Evolutionary conservation across 2,329 filamentous ascomycete genomes (phyloP), one percentile per base, ranked within the genome.

Genomic region (Xylaria sp.): DNA sequence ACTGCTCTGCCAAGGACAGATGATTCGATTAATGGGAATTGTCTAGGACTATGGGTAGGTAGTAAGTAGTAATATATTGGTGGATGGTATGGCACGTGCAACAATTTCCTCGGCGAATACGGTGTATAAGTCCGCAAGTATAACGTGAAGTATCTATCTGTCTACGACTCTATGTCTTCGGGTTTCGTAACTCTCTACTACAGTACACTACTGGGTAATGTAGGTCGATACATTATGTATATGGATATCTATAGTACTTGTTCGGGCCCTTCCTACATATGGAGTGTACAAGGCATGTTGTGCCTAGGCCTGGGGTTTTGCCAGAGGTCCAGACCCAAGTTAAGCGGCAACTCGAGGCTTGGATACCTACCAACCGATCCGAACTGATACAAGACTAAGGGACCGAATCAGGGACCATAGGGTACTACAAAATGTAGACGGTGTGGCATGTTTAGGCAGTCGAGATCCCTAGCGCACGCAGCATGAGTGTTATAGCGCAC

Each of bases 11-110:
- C 41, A 46, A 46, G 50, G 32, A 51, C 44, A 54, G 46, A 57
- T 41, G 20, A 54, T 52, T 41, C 13, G 28, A 51, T 60, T 20
- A 44, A 62, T 44, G 59, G 37, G 44, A 20, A 23, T 44, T 34
- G 59, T 32, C 25, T 28, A 51, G 56, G 32, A 55, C 52, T 37
- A 7, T 34, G 25, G 25, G 48, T 60, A 50, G 25, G 48, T 60
- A 50, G 58, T 51, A 61, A 50, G 58, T 51, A 61, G 39, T 51
- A 51, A 28, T 32, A 52, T n/a, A 13, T 37, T 46, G 15, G n/a
- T 56, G 41, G 18, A 37, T 56, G 28, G 23, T 64, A 48, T 39
- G 44, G 50, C 61, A 50, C 52, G 51, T 63, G 61, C 52, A 56
- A 56, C n/a, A 23, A 56, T 63, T 50, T 1, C n/a, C n/a, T n/a